Evolutionary conservation across 805 yeast genomes (phyloP).

Genomic region (Komagataella populi): DNA sequence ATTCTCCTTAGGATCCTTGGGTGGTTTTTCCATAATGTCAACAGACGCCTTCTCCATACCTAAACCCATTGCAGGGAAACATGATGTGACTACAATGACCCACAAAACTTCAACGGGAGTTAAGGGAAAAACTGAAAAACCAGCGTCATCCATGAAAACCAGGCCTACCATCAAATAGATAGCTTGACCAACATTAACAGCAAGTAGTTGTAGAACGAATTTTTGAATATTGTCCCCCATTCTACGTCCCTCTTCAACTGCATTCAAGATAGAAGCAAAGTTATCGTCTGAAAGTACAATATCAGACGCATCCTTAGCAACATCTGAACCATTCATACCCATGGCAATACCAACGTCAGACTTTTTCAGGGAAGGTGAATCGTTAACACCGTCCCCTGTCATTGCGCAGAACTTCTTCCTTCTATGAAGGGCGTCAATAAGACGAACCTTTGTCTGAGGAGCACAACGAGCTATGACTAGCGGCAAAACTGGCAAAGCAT

Average conservation of each 20-base stretch:
- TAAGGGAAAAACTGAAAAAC: conserved; percentile 67
- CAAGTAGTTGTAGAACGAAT: conserved; percentile 59
- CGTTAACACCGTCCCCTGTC: conserved; percentile 82
- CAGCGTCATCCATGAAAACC: conserved; percentile 49
- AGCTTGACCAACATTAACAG: conserved; percentile 64
- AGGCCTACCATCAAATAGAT: conserved; percentile 57
- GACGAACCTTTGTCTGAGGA: conserved; percentile 68
- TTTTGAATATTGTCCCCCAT: conserved; percentile 72
- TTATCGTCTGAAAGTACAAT: conserved; percentile 67
- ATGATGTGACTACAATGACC: conserved; percentile 68
- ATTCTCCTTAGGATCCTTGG: conserved; percentile 37
- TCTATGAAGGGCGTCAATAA: conserved; percentile 66
- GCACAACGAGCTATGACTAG: conserved; percentile 75
- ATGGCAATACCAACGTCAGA: conserved; percentile 79
- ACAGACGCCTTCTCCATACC: conserved; percentile 55
- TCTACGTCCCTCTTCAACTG: conserved; percentile 69
- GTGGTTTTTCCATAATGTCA: conserved; percentile 51
- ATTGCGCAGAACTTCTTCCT: conserved; percentile 56
- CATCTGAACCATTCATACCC: conserved; percentile 76
- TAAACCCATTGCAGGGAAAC: conserved; percentile 78
- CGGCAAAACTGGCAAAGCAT: conserved; percentile 51
- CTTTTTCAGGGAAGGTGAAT: conserved; percentile 62
- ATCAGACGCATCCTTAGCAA: conserved; percentile 75
- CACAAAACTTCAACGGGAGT: conserved; percentile 72
- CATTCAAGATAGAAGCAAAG: conserved; percentile 67